Conservation (phyloP, 345 rosid genomes). For the Limnanthes douglasii region DNA sequence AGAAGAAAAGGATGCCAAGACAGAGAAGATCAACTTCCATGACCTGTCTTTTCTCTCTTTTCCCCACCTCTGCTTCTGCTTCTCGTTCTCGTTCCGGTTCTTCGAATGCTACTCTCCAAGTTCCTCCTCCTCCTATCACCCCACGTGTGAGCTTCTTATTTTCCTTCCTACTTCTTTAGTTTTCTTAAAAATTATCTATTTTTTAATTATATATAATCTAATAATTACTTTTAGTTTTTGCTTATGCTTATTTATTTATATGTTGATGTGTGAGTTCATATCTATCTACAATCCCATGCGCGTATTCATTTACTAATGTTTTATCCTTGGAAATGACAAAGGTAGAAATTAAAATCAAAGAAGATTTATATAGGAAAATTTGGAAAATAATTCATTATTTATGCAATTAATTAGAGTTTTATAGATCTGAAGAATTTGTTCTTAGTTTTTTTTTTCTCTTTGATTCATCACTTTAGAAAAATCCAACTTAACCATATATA, state of each 20-base stretch:
- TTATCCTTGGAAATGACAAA: neutral
- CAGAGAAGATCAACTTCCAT: conserved; percentile 61
- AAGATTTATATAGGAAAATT: neutral
- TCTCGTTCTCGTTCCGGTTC: conserved; percentile 4
- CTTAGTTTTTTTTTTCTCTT: too few species aligned
- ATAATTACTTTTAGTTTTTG: neutral
- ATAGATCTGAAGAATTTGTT: too few species aligned
- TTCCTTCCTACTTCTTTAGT: neutral
- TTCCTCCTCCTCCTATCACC: conserved; percentile 14
- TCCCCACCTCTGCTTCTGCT: conserved; percentile 10
- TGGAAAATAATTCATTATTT: too few species aligned
- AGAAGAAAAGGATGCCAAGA: conserved; percentile 83
- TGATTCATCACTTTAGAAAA: too few species aligned
- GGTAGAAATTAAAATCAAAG: too few species aligned
- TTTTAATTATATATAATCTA: neutral
- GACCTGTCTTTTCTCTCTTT: conserved; percentile 27
- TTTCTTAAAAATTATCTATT: neutral
- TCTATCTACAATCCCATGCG: neutral
- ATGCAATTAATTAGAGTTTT: too few species aligned
- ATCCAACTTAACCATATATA: too few species aligned
- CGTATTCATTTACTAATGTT: neutral
- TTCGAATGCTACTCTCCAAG: too few species aligned
- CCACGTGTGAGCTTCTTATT: conserved; percentile 54
- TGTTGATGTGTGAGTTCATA: neutral
- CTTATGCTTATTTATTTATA: conserved; percentile 1